phyloP scores from a whole-genome alignment of 2,329 filamentous ascomycete species.

The Aureobasidium sp. region DNA sequence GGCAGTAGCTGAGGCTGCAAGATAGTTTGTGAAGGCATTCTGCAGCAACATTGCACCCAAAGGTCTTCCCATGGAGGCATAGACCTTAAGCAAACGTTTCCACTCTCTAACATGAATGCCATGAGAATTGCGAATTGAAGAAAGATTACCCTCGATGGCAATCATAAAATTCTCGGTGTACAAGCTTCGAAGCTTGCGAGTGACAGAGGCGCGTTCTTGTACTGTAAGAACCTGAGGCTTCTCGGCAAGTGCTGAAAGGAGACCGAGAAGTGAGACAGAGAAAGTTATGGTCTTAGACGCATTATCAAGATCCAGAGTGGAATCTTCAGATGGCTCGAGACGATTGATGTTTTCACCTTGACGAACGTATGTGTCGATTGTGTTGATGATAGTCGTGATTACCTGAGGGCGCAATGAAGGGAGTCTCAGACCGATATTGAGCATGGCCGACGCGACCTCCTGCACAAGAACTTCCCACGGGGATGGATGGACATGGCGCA shows the following conservation, averaged over 20 bases:
- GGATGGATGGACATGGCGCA: constrained; percentile 75
- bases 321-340: background rate
- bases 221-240: constrained; percentile 76
- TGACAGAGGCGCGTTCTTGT: constrained; percentile 63
- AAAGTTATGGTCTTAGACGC: constrained; percentile 56
- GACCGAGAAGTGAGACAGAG: constrained; percentile 79
- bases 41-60: constrained; percentile 88
- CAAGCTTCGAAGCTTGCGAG: constrained; percentile 64
- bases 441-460: constrained; percentile 69
- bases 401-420: constrained; percentile 58
- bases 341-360: constrained; percentile 6
- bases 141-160: constrained; percentile 81
- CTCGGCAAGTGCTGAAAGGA: constrained; percentile 73
- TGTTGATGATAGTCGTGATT: constrained; percentile 60
- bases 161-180: constrained; percentile 81
- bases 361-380: constrained; percentile 46
- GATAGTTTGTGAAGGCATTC: constrained; percentile 76
- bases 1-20: constrained; percentile 71
- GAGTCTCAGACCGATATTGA: constrained; percentile 66
- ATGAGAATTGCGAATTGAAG: constrained; percentile 76
- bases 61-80: constrained; percentile 70
- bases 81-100: constrained; percentile 79
- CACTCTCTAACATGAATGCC: constrained; percentile 70
- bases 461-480: constrained; percentile 80
- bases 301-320: constrained; percentile 41